Evolutionary conservation across 208 protist species (phyloP).

Genomic region (Acanthamoeba healyi): DNA sequence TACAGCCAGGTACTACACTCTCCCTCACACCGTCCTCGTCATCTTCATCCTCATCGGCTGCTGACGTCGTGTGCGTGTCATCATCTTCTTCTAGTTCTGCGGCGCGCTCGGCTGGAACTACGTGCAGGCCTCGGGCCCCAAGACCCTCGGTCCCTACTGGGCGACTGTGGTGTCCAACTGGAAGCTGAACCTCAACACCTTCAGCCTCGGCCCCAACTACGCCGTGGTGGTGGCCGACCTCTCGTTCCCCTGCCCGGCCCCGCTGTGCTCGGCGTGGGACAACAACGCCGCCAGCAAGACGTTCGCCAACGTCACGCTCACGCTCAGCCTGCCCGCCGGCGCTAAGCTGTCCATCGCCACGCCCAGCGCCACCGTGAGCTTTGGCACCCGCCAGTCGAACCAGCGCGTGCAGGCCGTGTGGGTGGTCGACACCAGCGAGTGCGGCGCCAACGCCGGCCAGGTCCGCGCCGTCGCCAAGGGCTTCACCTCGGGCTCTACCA

Average conservation of each 20-base stretch:
- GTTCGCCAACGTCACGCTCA: conserved; percentile 12
- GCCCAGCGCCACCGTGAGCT: background rate
- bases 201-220: conserved; percentile 7
- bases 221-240: conserved; percentile 27
- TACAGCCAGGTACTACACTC: background rate
- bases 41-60: too few species aligned
- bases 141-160: background rate
- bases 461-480: conserved; percentile 20
- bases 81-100: background rate
- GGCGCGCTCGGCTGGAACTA: conserved; percentile 34
- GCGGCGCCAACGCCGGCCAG: background rate
- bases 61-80: too few species aligned
- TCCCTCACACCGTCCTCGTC: too few species aligned
- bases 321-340: background rate
- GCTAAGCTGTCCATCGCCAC: background rate
- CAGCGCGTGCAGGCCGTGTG: conserved; percentile 8
- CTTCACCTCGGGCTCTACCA: background rate
- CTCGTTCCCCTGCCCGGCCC: background rate
- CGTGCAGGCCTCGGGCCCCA: background rate
- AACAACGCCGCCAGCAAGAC: conserved; percentile 27
- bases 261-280: conserved; percentile 8
- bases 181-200: background rate
- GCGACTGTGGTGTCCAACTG: conserved; percentile 33
- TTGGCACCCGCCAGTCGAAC: background rate
- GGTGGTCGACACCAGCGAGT: background rate